Base-by-base conservation (phyloP, 352 stramenopile species). In the Globisporangium alternatum region DNA sequence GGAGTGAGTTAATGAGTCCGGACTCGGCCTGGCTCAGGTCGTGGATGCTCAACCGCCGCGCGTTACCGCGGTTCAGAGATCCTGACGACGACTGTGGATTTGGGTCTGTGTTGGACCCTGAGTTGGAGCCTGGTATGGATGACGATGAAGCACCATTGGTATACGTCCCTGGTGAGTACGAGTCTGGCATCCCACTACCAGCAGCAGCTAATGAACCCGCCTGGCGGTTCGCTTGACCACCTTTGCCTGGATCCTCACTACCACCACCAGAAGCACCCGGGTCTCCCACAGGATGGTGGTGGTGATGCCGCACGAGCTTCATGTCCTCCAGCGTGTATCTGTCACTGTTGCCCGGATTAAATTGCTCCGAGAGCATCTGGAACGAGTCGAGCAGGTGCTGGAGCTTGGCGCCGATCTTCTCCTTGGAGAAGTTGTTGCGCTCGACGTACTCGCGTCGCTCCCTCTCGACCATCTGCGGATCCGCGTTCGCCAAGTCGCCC, bases 321-420 rank as follows among this genome's bases (percentile, higher is more conserved):
- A 74, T 74, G 51, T 77, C 74, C 1, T 82, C 60, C 2, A 89
- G 61, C 0, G 56, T 67, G 64, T 89, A 88, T 35, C 56, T 66
- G 60, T 85, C 81, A 13, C 41, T 37, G 44, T 76, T 74, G 2
- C 71, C 57, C 37, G 79, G 58, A 8, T 81, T 62, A 25, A 89
- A 82, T n/a, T 89, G 76, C n/a, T 76, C 63, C 7, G 80, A 76
- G 49, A 91, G 74, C 17, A 61, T 70, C 45, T 78, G 78, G 62
- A 91, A 90, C 60, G 89, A 86, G 28, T 66, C 69, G 12, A 91
- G 71, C 19, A 91, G 67, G 5, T 84, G 70, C 64, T 79, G 67
- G 19, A 93, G 62, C 22, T 91, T 82, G 5, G 66, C 71, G 0
- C 85, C 80, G 48, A 91, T 80, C 54, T 87, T 90, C 17, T 72